Base-by-base conservation (phyloP, 768 basidiomycete genomes). In the Phaffia tasmanica region DNA sequence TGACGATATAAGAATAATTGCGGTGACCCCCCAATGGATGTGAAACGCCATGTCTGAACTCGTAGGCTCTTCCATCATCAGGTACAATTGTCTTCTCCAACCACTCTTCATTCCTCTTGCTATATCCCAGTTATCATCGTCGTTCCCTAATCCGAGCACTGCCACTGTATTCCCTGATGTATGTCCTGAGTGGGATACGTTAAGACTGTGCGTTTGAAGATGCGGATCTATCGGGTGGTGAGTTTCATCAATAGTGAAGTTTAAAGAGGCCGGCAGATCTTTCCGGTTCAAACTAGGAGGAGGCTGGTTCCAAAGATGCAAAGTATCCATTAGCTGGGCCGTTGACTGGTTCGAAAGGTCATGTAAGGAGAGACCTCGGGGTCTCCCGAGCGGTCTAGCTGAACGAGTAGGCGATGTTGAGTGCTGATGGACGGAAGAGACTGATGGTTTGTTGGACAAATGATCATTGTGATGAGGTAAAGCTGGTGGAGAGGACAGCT, bases 1-100 rank as follows among this genome's bases (percentile, higher is more conserved):
- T 48, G 25, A 69, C 63, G 58, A 64, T 50, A 64, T 58, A 23
- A 63, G 47, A 46, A 63, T 63, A 11, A 69, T 23, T 35, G 55
- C 42, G 3, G 63, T 69, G 1, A 53, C 50, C 9, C 57, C 42
- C 67, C 67, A 69, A 46, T 69, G 67, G 32, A 63, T 27, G 15
- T 23, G 53, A 54, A 54, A 54, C 0, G 65, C 59, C 18, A 61
- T 55, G 21, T 61, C 42, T 11, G 51, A 55, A 30, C 46, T 47
- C 46, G 50, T 63, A 19, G 62, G 62, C n/a, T 57, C 62, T 58
- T 69, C 67, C 62, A 69, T 64, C n/a, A 58, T 18, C 35, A 69
- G 35, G 16, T 58, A 69, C n/a, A 63, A 15, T 49, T 56, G 58
- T 23, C 63, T 47, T 54, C 62, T 58, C 62, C 62, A 69, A 8